phyloP scores from a whole-genome alignment of 148 eudicot genomes.

The Nepenthes gracilis region DNA sequence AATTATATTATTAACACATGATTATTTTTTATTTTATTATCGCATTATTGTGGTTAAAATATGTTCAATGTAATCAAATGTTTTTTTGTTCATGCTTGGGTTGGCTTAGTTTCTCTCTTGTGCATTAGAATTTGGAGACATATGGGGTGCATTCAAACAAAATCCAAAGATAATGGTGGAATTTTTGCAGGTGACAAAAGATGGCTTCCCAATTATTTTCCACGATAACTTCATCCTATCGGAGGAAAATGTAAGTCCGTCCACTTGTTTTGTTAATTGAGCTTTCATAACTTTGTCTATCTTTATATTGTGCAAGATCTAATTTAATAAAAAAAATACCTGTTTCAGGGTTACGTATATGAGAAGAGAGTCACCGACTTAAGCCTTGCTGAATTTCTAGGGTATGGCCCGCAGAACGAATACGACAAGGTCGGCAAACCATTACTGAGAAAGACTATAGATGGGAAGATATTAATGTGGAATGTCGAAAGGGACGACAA shows the following conservation, averaged over 20 bases:
- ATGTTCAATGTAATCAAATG: no score
- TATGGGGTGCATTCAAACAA: conserved; percentile 2
- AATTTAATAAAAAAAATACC: not conserved
- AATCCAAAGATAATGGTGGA: not conserved
- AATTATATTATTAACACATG: no score
- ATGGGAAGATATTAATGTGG: conserved; percentile 63
- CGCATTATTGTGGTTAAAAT: no score
- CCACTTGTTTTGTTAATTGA: not conserved
- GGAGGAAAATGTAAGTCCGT: conserved; percentile 54
- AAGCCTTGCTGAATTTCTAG: conserved; percentile 42
- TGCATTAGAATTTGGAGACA: conserved; percentile 4
- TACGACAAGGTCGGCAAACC: conserved; percentile 31
- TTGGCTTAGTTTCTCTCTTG: no score
- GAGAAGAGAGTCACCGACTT: conserved; percentile 76
- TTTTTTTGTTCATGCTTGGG: no score
- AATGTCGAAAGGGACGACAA: conserved; percentile 55
- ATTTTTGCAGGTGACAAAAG: conserved; percentile 67
- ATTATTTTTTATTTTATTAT: no score
- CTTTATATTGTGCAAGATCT: not conserved
- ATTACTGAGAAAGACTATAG: conserved; percentile 55
- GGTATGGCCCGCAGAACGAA: conserved; percentile 70
- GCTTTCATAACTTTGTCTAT: not conserved
- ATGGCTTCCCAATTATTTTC: conserved; percentile 77
- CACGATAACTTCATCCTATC: conserved; percentile 73
- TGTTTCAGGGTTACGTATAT: conserved; percentile 39